Percentiles rank a stretch among this genome's conserved stretches.
Evolutionary conservation across 1,139 yeast species (phyloP).

Genomic region (Keqinozyma sinolaborantium): DNA sequence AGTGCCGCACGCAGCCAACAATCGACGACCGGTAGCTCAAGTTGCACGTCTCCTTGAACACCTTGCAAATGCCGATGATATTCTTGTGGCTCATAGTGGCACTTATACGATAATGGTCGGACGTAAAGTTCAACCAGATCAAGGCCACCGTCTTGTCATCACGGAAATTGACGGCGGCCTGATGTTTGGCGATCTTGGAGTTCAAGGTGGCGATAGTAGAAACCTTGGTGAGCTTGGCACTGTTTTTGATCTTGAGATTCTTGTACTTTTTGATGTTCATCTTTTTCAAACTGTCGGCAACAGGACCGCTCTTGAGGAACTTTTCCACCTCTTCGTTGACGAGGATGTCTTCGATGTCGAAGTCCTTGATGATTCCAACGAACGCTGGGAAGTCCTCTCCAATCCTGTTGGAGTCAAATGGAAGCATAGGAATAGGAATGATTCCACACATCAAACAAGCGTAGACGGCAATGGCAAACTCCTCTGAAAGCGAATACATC

Average conservation of each 20-base stretch:
- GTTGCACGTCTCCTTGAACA: conserved; percentile 89
- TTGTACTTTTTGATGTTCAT: conserved; percentile 36
- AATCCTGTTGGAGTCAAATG: conserved; percentile 65
- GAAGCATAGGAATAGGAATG: conserved; percentile 75
- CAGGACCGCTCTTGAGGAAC: conserved; percentile 65
- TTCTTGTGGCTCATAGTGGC: conserved; percentile 62
- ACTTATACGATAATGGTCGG: conserved; percentile 70
- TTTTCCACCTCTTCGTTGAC: conserved; percentile 77
- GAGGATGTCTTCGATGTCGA: conserved; percentile 66
- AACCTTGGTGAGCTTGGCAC: conserved; percentile 62
- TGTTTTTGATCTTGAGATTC: conserved; percentile 61
- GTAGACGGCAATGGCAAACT: conserved; percentile 74
- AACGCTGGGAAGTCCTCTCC: conserved; percentile 77
- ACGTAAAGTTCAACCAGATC: conserved; percentile 66
- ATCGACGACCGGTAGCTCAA: conserved; percentile 69
- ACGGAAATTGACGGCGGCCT: conserved; percentile 40
- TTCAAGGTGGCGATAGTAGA: conserved; percentile 45
- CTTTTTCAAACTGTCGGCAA: conserved; percentile 61
- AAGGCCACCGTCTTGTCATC: conserved; percentile 47
- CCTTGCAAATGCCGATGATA: conserved; percentile 77
- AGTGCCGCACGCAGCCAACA: conserved; percentile 83
- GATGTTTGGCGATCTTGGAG: conserved; percentile 42
- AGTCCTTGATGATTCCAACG: conserved; percentile 63
- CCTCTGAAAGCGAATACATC: conserved; percentile 87
- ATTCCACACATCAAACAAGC: conserved; percentile 87